phyloP scores from a whole-genome alignment of 2,329 filamentous ascomycete species.

The Dendryphion nanum region DNA sequence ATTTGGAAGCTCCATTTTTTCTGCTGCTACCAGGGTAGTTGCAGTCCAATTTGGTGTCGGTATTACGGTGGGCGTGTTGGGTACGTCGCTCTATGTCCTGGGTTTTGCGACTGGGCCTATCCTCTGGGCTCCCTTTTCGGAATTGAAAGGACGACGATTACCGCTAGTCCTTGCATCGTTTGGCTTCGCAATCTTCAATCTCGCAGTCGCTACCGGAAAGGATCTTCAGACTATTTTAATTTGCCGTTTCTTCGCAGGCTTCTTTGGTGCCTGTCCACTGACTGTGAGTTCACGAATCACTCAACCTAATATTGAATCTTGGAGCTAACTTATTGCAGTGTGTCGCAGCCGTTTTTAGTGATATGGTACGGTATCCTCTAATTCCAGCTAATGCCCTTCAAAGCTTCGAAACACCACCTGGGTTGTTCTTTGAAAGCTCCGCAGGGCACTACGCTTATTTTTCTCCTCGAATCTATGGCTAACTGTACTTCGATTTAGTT shows the following conservation, averaged over 20 bases:
- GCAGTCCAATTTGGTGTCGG: slow-evolving; percentile 45
- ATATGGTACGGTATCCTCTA: too few relatives aligned
- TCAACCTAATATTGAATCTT: slow-evolving; percentile 27
- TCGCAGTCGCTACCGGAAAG: slow-evolving; percentile 50
- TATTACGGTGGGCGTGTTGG: slow-evolving; percentile 49
- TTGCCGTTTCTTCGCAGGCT: slow-evolving; percentile 53
- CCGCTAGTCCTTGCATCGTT: slow-evolving; percentile 51
- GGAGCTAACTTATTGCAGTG: slow-evolving; percentile 26
- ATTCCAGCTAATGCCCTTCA: slow-evolving; percentile 44
- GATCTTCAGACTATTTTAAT: slow-evolving; percentile 55
- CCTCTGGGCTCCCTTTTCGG: slow-evolving; percentile 52
- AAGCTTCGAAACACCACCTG: slow-evolving; percentile 43
- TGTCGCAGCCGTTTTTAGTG: slow-evolving; percentile 56
- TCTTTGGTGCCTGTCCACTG: slow-evolving; percentile 55
- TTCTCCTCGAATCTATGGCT: too few relatives aligned
- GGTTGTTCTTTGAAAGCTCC: too few relatives aligned
- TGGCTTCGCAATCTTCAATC: slow-evolving; percentile 52
- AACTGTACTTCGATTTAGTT: too few relatives aligned
- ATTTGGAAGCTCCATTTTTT: slow-evolving; percentile 57
- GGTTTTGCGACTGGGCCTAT: slow-evolving; percentile 49
- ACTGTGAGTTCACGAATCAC: slow-evolving; percentile 46
- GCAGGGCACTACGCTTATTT: too few relatives aligned
- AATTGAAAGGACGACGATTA: slow-evolving; percentile 49
- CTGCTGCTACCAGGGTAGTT: slow-evolving; percentile 35
- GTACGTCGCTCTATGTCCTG: slow-evolving; percentile 51